These are phyloP conservation scores for Jamesozyma gamospora DNA, from an alignment of 805 yeast species.

Conservation along the genomic window DNA sequence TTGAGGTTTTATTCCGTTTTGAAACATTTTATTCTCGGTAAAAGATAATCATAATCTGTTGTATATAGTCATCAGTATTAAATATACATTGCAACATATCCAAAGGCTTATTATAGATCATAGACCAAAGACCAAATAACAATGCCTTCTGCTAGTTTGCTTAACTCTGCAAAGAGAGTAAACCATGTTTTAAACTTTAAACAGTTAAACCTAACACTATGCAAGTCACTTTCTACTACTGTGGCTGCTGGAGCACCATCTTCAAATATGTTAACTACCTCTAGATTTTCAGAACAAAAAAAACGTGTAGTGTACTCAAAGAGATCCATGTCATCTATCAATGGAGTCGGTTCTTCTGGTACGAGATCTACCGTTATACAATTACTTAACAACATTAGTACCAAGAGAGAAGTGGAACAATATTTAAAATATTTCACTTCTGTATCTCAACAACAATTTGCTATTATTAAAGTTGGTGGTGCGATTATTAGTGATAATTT, in stretches of 20 bases:
- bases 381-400: slow-evolving; percentile 87
- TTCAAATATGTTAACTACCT: slow-evolving; percentile 1
- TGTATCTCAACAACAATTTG: slow-evolving; percentile 92
- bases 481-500: slow-evolving; percentile 94
- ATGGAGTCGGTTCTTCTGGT: slow-evolving; percentile 24
- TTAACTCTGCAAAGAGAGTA: slow-evolving; percentile 21
- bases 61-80: too few relatives aligned
- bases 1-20: too few relatives aligned
- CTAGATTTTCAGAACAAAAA: slow-evolving; percentile 3
- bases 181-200: slow-evolving; percentile 6
- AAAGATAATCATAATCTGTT: too few relatives aligned
- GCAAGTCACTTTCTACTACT: slow-evolving; percentile 7
- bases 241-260: slow-evolving; percentile 11
- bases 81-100: too few relatives aligned
- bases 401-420: slow-evolving; percentile 96
- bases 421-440: slow-evolving; percentile 93
- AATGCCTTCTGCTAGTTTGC: slow-evolving; percentile 23
- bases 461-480: slow-evolving; percentile 98
- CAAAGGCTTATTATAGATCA: too few relatives aligned
- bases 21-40: too few relatives aligned
- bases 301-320: slow-evolving; percentile 24
- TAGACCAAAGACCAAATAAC: too few relatives aligned
- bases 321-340: slow-evolving; percentile 16
- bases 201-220: slow-evolving; percentile 1
- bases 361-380: slow-evolving; percentile 95